phyloP scores from a whole-genome alignment of 148 eudicot species.

The Pharnaceum exiguum region DNA sequence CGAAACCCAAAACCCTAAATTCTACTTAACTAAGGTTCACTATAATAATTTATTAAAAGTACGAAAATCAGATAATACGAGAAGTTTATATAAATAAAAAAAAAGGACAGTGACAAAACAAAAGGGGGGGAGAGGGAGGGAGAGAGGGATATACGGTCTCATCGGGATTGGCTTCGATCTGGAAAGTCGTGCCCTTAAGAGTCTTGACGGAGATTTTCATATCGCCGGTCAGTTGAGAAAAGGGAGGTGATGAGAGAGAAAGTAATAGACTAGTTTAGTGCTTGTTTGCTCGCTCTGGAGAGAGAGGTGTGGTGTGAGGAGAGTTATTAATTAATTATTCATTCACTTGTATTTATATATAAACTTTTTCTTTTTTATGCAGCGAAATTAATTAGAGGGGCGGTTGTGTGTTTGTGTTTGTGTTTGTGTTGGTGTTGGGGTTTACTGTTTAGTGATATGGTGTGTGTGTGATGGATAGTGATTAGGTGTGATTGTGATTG shows the following conservation, averaged over 20 bases:
- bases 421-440: no score
- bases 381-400: no score
- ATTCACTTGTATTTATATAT: no score
- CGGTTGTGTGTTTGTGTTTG: no score
- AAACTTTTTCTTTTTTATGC: no score
- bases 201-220: conserved; percentile 81
- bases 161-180: conserved; percentile 72
- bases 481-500: no score
- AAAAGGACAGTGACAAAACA: background rate
- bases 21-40: background rate
- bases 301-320: no score
- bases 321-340: no score
- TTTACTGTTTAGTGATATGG: no score
- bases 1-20: background rate
- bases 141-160: conserved; percentile 41
- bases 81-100: background rate
- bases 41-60: background rate
- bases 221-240: conserved; percentile 4
- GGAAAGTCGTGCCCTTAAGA: conserved; percentile 66
- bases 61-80: background rate
- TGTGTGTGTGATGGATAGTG: no score
- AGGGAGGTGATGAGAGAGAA: conserved; percentile 2
- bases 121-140: conserved; percentile 2
- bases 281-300: no score
- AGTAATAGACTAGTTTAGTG: no score